A percentile compares a stretch with the other conserved stretches of the same genome.
Evolutionary conservation across 2,329 filamentous ascomycete genomes (phyloP).

Genomic region (Xylaria sp.): DNA sequence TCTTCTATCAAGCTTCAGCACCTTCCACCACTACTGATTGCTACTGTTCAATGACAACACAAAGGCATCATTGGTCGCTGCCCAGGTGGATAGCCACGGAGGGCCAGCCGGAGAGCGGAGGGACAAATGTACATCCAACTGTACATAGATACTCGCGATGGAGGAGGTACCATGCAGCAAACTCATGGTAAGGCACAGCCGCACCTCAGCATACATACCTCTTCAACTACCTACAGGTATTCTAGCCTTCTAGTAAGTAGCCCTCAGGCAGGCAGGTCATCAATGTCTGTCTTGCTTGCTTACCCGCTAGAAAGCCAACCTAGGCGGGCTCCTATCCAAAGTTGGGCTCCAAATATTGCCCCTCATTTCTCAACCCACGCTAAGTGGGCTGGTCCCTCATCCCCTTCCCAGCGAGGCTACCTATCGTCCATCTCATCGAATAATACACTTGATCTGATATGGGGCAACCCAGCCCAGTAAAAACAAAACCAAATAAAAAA

Average conservation of each 20-base stretch:
- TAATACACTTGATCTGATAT: conserved; percentile 16
- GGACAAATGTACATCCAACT: conserved; percentile 17
- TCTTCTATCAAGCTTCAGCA: conserved; percentile 22
- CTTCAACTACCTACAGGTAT: background rate
- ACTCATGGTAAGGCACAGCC: conserved; percentile 14
- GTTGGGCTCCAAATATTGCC: conserved; percentile 37
- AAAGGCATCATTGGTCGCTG: conserved; percentile 37
- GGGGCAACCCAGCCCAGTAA: conserved; percentile 8
- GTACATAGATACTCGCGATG: conserved; percentile 13
- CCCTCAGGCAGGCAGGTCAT: background rate
- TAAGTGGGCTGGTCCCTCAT: conserved; percentile 39
- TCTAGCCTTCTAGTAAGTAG: background rate
- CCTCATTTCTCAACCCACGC: conserved; percentile 39
- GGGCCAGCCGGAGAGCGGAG: conserved; percentile 16
- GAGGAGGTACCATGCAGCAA: conserved; percentile 27
- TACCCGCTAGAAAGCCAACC: background rate
- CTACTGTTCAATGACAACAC: conserved; percentile 34
- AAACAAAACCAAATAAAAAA: background rate
- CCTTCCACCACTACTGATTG: conserved; percentile 24
- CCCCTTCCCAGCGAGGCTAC: conserved; percentile 28
- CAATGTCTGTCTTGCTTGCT: background rate
- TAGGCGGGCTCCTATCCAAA: conserved; percentile 10
- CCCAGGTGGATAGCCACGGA: conserved; percentile 1
- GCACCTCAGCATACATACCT: background rate
- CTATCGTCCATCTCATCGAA: conserved; percentile 22